Conservation (phyloP, 305 asterid genomes). For the Fraxinus sp. region DNA sequence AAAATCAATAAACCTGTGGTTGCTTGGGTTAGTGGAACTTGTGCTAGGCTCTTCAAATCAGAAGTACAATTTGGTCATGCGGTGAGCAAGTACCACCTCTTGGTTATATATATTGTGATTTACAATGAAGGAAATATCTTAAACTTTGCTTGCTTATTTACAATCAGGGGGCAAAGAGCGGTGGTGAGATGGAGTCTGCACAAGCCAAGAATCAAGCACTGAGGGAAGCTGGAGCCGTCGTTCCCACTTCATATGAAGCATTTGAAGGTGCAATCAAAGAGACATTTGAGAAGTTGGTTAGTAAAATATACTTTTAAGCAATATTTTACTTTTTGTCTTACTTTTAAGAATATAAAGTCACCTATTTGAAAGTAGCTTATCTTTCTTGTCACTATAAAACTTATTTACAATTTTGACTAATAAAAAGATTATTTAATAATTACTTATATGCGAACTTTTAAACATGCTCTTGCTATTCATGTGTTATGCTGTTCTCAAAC, state of each 20-base stretch:
- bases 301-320: constrained; percentile 10
- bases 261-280: constrained; percentile 76
- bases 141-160: constrained; percentile 10
- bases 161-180: constrained; percentile 77
- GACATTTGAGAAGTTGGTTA: constrained; percentile 57
- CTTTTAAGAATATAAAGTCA: neutral
- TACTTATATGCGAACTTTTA: neutral
- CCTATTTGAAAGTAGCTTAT: neutral
- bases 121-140: neutral
- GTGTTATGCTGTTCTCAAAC: neutral
- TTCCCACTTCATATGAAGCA: constrained; percentile 92
- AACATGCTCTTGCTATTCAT: neutral
- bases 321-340: too few relatives aligned
- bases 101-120: neutral
- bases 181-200: constrained; percentile 86
- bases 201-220: constrained; percentile 96
- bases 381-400: neutral
- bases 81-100: constrained; percentile 39
- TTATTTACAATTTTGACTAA: neutral
- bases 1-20: constrained; percentile 82
- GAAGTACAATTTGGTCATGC: constrained; percentile 92
- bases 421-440: neutral
- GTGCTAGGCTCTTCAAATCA: constrained; percentile 79
- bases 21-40: constrained; percentile 96
- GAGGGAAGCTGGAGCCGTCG: constrained; percentile 86